A percentile compares a stretch with the other conserved stretches of the same genome.
Conservation (phyloP, 331 rosid species). For the Quercus tomentella region DNA sequence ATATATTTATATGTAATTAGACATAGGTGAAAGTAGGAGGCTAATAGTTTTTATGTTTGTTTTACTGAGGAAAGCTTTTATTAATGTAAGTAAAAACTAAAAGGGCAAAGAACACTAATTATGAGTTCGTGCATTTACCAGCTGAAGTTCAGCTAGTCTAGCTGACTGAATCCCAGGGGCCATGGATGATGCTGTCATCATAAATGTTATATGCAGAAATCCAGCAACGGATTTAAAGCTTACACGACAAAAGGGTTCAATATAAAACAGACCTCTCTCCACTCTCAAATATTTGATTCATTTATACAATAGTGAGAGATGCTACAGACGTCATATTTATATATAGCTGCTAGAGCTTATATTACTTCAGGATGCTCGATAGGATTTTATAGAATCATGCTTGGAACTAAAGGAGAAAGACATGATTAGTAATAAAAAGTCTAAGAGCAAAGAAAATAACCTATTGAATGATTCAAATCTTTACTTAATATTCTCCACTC, state of each 20-base stretch:
- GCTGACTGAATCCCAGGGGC: constrained; percentile 22
- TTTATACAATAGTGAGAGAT: too few species aligned
- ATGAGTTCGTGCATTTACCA: constrained; percentile 20
- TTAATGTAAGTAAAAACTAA: constrained; percentile 16
- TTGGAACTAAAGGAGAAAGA: too few species aligned
- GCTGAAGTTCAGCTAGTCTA: constrained; percentile 14
- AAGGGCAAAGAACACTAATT: constrained; percentile 24
- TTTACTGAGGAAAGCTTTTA: constrained; percentile 17
- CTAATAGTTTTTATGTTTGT: neutral
- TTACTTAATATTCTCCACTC: too few species aligned
- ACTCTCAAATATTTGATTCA: too few species aligned
- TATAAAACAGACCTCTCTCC: neutral
- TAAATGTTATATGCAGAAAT: constrained; percentile 28
- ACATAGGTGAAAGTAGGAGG: neutral
- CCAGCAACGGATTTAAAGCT: neutral
- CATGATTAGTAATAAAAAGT: too few species aligned
- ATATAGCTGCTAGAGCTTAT: too few species aligned
- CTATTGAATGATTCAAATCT: too few species aligned
- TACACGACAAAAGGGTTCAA: neutral
- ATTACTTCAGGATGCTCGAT: too few species aligned
- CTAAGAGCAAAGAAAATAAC: too few species aligned
- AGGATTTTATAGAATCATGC: too few species aligned
- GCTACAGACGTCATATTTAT: too few species aligned
- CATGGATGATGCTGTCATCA: neutral
- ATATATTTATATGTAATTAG: too few species aligned